phyloP scores from a whole-genome alignment of 305 asterid genomes.

The Plantago lanceolata region DNA sequence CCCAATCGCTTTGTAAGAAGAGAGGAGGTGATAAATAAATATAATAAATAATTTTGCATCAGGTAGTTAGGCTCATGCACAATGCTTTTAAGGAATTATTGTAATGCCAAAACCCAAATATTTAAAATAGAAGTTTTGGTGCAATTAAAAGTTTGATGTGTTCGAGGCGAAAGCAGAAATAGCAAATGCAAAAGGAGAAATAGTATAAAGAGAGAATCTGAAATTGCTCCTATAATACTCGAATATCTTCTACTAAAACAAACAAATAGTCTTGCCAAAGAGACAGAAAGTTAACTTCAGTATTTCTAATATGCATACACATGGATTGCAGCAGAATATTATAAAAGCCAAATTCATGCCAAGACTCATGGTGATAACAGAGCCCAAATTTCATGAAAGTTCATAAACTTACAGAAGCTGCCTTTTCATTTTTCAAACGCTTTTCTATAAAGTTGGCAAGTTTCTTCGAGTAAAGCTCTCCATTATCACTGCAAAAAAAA shows the following conservation, averaged over 20 bases:
- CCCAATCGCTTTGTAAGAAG: too few relatives aligned
- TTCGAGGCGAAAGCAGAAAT: too few relatives aligned
- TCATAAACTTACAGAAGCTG: slow-evolving; percentile 83
- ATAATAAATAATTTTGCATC: too few relatives aligned
- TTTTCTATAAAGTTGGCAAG: slow-evolving; percentile 91
- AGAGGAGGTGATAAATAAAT: too few relatives aligned
- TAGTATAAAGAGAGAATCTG: not conserved
- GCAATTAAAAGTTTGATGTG: too few relatives aligned
- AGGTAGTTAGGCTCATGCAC: too few relatives aligned
- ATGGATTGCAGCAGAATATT: not conserved
- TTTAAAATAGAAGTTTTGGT: too few relatives aligned
- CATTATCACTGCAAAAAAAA: slow-evolving; percentile 62
- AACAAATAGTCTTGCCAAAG: not conserved
- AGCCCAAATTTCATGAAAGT: slow-evolving; percentile 4
- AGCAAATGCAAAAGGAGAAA: not conserved
- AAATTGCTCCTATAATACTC: not conserved
- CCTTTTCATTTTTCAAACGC: slow-evolving; percentile 87
- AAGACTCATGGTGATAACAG: slow-evolving; percentile 4
- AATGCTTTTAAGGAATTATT: too few relatives aligned
- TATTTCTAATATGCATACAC: not conserved
- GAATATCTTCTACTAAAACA: not conserved
- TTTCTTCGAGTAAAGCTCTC: slow-evolving; percentile 83
- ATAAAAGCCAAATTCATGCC: slow-evolving; percentile 13
- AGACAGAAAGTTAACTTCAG: not conserved
- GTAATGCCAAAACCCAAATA: not conserved